phyloP scores from a whole-genome alignment of 257 asterid species.

The Plantago ovata region DNA sequence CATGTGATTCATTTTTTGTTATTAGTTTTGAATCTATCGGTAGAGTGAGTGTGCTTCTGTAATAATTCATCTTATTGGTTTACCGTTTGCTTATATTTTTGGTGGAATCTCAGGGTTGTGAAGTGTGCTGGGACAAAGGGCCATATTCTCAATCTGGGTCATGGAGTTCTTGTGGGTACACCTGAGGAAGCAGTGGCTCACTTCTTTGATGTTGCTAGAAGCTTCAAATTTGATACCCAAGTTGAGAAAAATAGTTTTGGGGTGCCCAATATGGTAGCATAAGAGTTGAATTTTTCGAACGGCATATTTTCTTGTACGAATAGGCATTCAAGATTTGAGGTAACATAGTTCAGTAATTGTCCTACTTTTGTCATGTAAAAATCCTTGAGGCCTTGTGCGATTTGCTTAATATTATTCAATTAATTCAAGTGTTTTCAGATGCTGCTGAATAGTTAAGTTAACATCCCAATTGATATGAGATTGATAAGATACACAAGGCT shows the following conservation, averaged over 20 bases:
- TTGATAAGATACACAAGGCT: too few species aligned
- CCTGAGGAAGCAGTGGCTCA: constrained; percentile 95
- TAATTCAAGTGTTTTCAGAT: too few species aligned
- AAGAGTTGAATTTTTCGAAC: constrained; percentile 24
- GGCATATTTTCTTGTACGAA: constrained; percentile 24
- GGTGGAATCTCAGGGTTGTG: constrained; percentile 61
- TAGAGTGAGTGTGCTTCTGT: too few species aligned
- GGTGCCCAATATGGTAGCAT: constrained; percentile 42
- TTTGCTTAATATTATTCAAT: too few species aligned
- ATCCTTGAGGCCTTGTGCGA: too few species aligned
- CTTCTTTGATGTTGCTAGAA: constrained; percentile 75
- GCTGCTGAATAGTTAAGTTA: too few species aligned
- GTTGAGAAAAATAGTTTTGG: constrained; percentile 23
- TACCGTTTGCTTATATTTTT: background rate
- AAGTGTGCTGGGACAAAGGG: constrained; percentile 70
- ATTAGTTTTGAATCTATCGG: too few species aligned
- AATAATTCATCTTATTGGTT: background rate
- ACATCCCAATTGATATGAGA: too few species aligned
- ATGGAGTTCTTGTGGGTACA: constrained; percentile 93
- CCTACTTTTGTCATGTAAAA: too few species aligned
- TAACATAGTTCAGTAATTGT: constrained; percentile 15
- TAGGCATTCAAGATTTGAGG: constrained; percentile 15
- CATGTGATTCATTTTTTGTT: too few species aligned
- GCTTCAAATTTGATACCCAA: constrained; percentile 43
- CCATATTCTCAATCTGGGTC: constrained; percentile 92